These are phyloP conservation scores for Vitis cinerea DNA, from an alignment of 164 flowering plant species.

Conservation along the genomic window DNA sequence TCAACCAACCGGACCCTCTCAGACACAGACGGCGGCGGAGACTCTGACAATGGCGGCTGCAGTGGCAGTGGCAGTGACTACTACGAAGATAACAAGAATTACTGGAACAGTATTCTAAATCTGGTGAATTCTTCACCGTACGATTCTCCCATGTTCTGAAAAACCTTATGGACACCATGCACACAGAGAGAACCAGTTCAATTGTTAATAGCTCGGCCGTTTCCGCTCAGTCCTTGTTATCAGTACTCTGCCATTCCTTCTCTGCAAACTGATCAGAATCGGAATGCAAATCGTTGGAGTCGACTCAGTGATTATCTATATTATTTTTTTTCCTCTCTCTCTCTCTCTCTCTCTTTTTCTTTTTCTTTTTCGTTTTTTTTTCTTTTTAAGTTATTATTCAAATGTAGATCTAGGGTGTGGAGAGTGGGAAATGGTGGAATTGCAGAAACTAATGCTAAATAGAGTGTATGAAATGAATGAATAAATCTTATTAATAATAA, in stretches of 20 bases:
- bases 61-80: conserved; percentile 25
- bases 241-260: background rate
- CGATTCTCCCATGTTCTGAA: conserved; percentile 53
- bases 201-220: background rate
- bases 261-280: background rate
- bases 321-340: background rate
- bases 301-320: conserved; percentile 1
- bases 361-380: background rate
- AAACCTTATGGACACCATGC: too few relatives aligned
- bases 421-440: background rate
- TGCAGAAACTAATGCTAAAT: conserved; percentile 1
- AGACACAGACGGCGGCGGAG: conserved; percentile 18
- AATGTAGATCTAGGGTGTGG: background rate
- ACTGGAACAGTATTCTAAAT: conserved; percentile 84
- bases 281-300: background rate
- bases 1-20: conserved; percentile 20
- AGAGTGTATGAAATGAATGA: background rate
- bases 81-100: conserved; percentile 65
- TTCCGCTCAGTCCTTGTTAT: background rate
- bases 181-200: background rate
- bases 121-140: conserved; percentile 75
- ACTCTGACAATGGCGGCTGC: conserved; percentile 19
- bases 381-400: background rate
- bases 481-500: background rate
- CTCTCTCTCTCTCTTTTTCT: background rate